These are phyloP conservation scores for Tagetes erecta DNA, from an alignment of 129 eudicot species.

Conservation along the genomic window DNA sequence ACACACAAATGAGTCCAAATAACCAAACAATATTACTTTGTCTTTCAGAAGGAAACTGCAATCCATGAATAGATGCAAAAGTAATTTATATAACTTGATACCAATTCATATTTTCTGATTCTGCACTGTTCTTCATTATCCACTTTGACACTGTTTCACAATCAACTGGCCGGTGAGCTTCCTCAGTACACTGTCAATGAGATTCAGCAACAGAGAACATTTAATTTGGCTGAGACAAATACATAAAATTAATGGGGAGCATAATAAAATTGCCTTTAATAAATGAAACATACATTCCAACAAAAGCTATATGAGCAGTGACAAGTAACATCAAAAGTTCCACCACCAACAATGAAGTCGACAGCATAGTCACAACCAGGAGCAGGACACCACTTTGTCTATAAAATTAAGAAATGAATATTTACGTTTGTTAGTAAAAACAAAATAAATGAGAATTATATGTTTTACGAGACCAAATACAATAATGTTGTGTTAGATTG, in stretches of 20 bases:
- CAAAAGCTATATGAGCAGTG: constrained; percentile 70
- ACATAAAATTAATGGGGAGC: neutral
- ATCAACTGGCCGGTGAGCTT: constrained; percentile 78
- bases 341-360: constrained; percentile 75
- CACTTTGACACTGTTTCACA: constrained; percentile 70
- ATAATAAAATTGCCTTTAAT: neutral
- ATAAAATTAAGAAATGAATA: neutral
- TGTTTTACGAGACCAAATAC: constrained; percentile 1
- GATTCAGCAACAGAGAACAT: constrained; percentile 14
- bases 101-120: constrained; percentile 78
- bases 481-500: neutral
- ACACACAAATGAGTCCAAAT: neutral
- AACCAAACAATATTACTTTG: neutral
- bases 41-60: neutral
- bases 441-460: neutral
- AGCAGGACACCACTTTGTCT: constrained; percentile 94
- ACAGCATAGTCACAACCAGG: constrained; percentile 87
- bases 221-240: neutral
- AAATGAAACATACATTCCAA: constrained; percentile 62
- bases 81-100: constrained; percentile 21
- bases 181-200: constrained; percentile 65
- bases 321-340: constrained; percentile 73
- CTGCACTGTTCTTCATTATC: constrained; percentile 62
- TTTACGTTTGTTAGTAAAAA: constrained; percentile 9
- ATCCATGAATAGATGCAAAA: neutral